Conservation (phyloP, 2,329 filamentous ascomycete genomes). For the Scytalidium lignicola region DNA sequence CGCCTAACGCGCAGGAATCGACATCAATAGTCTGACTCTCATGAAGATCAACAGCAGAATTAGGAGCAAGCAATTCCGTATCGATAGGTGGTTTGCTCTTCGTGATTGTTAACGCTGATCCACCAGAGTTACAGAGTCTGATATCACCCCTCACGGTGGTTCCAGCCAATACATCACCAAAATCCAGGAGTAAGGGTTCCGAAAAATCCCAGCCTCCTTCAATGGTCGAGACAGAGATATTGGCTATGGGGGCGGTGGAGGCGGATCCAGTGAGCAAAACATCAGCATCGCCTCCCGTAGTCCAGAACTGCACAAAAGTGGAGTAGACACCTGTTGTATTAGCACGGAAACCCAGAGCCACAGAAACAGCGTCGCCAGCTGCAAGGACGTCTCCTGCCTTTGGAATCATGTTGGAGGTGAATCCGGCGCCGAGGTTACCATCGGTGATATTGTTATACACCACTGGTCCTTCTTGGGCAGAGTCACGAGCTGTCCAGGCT, state of each 20-base stretch:
- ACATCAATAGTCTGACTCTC: slow-evolving; percentile 30
- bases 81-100: slow-evolving; percentile 33
- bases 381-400: slow-evolving; percentile 25
- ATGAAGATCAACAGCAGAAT: slow-evolving; percentile 27
- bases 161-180: slow-evolving; percentile 29
- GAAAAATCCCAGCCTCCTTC: slow-evolving; percentile 29
- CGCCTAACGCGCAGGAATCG: slow-evolving; percentile 26
- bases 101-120: slow-evolving; percentile 31
- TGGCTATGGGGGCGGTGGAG: slow-evolving; percentile 29
- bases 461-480: slow-evolving; percentile 7
- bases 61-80: slow-evolving; percentile 28
- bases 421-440: slow-evolving; percentile 27
- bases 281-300: slow-evolving; percentile 29
- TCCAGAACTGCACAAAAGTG: slow-evolving; percentile 31
- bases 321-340: slow-evolving; percentile 28
- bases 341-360: slow-evolving; percentile 31
- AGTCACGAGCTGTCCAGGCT: slow-evolving; percentile 27
- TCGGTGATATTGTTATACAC: slow-evolving; percentile 27
- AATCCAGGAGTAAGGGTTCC: slow-evolving; percentile 22
- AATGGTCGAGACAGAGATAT: slow-evolving; percentile 30
- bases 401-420: slow-evolving; percentile 27
- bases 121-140: slow-evolving; percentile 33
- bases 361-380: slow-evolving; percentile 25
- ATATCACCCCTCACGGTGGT: slow-evolving; percentile 26
- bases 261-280: slow-evolving; percentile 30